Evolutionary conservation across 2,329 filamentous ascomycete species (phyloP), one percentile per base, ranked within the genome.

Genomic region (Knufia fluminis): DNA sequence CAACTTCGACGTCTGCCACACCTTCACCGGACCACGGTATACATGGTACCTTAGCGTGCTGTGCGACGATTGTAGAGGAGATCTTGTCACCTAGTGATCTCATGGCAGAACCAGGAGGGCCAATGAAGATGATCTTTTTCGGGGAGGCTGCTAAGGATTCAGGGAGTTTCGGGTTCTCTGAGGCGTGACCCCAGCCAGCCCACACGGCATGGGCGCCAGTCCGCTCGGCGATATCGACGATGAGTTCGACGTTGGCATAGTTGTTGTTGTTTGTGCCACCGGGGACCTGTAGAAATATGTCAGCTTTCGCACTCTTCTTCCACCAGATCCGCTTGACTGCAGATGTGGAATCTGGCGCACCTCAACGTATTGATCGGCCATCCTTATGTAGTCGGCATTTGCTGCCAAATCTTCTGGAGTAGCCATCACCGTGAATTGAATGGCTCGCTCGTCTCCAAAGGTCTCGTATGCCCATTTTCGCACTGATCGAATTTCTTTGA

Each of bases 381-480:
- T 97, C 67, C 92, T 82, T 68, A 98, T 98, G 74, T 98, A 98
- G 72, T 98, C 92, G 60, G 92, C 92, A 69, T 98, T 98, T 67
- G 92, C 92, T 67, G 85, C 82, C 66, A 98, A 71, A 83, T 98
- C 92, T 73, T 98, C 92, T 44, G 92, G 92, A 33, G 92, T 98
- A 61, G 92, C 92, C 92, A 98, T 98, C 67, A 98, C 92, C 56
- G 92, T 98, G 74, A 98, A 98, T 67, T 97, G 90, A 66, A 98
- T 96, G 62, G 91, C 92, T 64, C 86, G 82, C 76, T 98, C 92
- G 72, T 98, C 90, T 73, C 92, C 91, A 67, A 98, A 98, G 6
- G 87, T 94, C 74, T 98, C 92, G 82, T 98, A 98, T 54, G 92
- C 92, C 92, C 92, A 98, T 90, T 97, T 98, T 70, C 92, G 86